Base-by-base conservation (phyloP, 352 stramenopile genomes). In the Discostella stelligera region DNA sequence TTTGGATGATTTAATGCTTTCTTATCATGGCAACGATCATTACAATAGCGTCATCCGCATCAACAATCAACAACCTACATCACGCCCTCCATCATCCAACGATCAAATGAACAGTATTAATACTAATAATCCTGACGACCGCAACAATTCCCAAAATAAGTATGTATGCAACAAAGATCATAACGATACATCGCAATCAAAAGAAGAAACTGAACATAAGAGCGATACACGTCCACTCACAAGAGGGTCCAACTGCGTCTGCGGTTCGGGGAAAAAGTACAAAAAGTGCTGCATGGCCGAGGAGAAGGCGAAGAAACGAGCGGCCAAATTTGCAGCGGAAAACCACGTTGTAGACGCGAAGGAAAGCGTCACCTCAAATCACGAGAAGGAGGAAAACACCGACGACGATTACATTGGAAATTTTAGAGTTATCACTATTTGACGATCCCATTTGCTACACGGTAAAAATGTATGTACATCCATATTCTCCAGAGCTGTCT, bases 1-100 rank as follows among this genome's bases (percentile, higher is more conserved):
- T 25, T 11, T 11, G 5, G 46, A 71, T 50, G 65, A 83, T 70
- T 56, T 91, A 16, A 56, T 89, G 16, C 55, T 91, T 0, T 85
- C 82, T 44, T 91, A 89, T 78, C 87, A 91, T 66, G 85, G 83
- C n/a, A 86, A 90, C 41, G 77, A 89, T 80, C 88, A 93, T 67
- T 93, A 93, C 78, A 93, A 92, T 69, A 89, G 77, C 72, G 85
- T 92, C 13, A 66, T 64, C 49, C 46, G 55, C 14, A 32, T 53
- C 63, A 50, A 48, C 21, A 21, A 60, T 23, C 55, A 30, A 20
- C 27, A 21, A 64, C 1, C 55, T 21, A 55, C 62, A 27, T 53
- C 21, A 66, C 18, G 52, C 27, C 32, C 55, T 46, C 63, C 60
- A 44, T 10, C 37, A 44, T 44, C 37, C 4, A 44, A 44, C 4